These are phyloP conservation scores for Aaosphaeria arxii DNA, from an alignment of 2,329 filamentous ascomycete species.

Conservation along the genomic window DNA sequence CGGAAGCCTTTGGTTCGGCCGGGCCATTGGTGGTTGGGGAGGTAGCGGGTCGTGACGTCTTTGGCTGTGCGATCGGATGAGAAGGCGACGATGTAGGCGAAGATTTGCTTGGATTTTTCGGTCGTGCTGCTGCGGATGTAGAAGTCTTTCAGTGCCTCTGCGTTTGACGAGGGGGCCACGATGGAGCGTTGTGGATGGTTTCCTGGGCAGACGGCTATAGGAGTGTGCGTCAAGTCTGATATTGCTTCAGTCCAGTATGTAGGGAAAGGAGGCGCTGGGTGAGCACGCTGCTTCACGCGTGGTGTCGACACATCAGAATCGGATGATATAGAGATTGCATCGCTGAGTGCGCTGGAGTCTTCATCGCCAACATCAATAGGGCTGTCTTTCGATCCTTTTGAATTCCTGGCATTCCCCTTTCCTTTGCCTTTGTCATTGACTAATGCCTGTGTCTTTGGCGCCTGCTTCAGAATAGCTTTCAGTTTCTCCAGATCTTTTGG, in stretches of 20 bases:
- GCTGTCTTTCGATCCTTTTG: slow-evolving; percentile 23
- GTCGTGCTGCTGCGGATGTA: slow-evolving; percentile 81
- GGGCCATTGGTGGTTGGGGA: slow-evolving; percentile 77
- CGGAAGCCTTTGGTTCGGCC: slow-evolving; percentile 86
- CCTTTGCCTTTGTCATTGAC: slow-evolving; percentile 1
- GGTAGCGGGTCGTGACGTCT: slow-evolving; percentile 88
- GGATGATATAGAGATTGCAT: slow-evolving; percentile 43
- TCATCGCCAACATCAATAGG: slow-evolving; percentile 50
- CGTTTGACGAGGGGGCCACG: slow-evolving; percentile 58
- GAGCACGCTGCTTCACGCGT: slow-evolving; percentile 14
- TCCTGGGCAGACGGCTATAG: slow-evolving; percentile 70
- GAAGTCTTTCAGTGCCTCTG: slow-evolving; percentile 70
- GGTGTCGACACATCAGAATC: slow-evolving; percentile 48
- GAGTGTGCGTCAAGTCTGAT: slow-evolving; percentile 76
- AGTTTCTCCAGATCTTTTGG: slow-evolving; percentile 23
- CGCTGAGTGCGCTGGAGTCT: slow-evolving; percentile 43
- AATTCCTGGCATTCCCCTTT: slow-evolving; percentile 5
- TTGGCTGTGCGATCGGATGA: slow-evolving; percentile 85
- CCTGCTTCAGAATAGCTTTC: slow-evolving; percentile 7
- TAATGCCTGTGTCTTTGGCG: background rate
- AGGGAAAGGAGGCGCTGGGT: slow-evolving; percentile 69
- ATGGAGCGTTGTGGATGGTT: slow-evolving; percentile 50
- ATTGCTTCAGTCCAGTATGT: slow-evolving; percentile 92
- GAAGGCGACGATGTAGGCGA: slow-evolving; percentile 84
- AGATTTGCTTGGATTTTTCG: slow-evolving; percentile 82